These are phyloP conservation scores for Nematodospora valgi DNA, from an alignment of 805 yeast species.

Conservation along the genomic window DNA sequence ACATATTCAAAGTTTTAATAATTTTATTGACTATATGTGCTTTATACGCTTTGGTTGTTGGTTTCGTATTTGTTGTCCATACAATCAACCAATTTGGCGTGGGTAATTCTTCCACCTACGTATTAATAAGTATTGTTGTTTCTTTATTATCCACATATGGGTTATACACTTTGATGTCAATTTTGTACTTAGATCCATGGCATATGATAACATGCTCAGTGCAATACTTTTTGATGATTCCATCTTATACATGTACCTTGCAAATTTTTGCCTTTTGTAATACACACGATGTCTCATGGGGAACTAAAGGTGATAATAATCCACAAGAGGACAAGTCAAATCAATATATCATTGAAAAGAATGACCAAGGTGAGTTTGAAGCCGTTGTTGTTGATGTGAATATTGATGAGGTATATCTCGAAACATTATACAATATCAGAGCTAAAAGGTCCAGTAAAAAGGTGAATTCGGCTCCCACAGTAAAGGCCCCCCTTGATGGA, in stretches of 20 bases:
- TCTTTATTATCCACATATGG: conserved; percentile 92
- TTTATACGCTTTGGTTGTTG: conserved; percentile 74
- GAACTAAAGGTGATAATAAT: conserved; percentile 91
- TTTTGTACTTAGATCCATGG: conserved; percentile 93
- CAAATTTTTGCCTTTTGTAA: conserved; percentile 97
- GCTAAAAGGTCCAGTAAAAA: conserved; percentile 63
- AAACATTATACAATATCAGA: conserved; percentile 66
- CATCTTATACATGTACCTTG: conserved; percentile 86
- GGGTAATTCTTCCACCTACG: conserved; percentile 38
- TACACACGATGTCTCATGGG: conserved; percentile 99
- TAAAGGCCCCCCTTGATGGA: conserved; percentile 29
- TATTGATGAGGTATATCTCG: conserved; percentile 78
- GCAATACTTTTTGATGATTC: conserved; percentile 86
- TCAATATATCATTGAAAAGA: conserved; percentile 76
- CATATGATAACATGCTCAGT: conserved; percentile 82
- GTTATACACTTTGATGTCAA: conserved; percentile 74
- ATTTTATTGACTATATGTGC: conserved; percentile 75
- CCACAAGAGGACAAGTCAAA: conserved; percentile 64
- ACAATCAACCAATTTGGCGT: conserved; percentile 44
- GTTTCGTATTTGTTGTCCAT: conserved; percentile 70
- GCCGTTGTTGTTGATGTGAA: conserved; percentile 81
- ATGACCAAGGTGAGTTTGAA: conserved; percentile 74
- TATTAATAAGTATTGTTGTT: conserved; percentile 73
- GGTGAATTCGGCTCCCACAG: conserved; percentile 34
- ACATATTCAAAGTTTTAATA: conserved; percentile 70